Evolutionary conservation across 345 rosid genomes (phyloP), one percentile per base, ranked within the genome.

Genomic region (Sonneratia caseolaris): DNA sequence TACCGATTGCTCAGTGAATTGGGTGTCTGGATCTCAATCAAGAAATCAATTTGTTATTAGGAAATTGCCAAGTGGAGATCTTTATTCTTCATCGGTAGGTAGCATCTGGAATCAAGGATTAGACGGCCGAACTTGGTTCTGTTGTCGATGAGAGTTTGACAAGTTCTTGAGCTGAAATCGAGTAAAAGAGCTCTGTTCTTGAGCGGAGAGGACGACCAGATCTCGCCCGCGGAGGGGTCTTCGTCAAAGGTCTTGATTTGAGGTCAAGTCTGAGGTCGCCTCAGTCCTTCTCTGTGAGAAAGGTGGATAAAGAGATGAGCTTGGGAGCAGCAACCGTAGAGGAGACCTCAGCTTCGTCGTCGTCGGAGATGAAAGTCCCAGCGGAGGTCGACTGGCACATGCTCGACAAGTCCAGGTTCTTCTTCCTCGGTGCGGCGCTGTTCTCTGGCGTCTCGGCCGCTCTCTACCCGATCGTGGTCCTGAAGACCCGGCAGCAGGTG

Each of bases 331-430:
- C 92, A 74, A 35, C 66, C 5, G 66, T 24, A 12, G 96, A 91
- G 84, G 91, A 93, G 71, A 88, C 85, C 76, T 82, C 96, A 76
- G 84, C 91, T 1, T 77, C 66, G 3, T 35, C 38, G 4, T 35
- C 38, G 16, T 1, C 92, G 38, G 94, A 88, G 83, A 86, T 89
- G 79, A 88, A 85, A 66, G 59, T 91, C 59, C 96, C 98, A 5
- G 93, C 97, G 14, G 98, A 89, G 75, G 78, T 91, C 36, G 91
- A 91, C 74, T 94, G 98, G 98, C 95, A 94, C 72, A 94, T 88
- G 97, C 91, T 94, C 21, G 98, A 91, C 70, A 94, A 94, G 74
- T 94, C 97, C 4, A 91, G 80, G 84, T 93, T 93, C 81, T 93
- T 93, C 85, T 76, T 89, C 72, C 76, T 93, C 37, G 97, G 97